phyloP scores from a whole-genome alignment of 768 basidiomycete species.

The Naganishia randhawae region DNA sequence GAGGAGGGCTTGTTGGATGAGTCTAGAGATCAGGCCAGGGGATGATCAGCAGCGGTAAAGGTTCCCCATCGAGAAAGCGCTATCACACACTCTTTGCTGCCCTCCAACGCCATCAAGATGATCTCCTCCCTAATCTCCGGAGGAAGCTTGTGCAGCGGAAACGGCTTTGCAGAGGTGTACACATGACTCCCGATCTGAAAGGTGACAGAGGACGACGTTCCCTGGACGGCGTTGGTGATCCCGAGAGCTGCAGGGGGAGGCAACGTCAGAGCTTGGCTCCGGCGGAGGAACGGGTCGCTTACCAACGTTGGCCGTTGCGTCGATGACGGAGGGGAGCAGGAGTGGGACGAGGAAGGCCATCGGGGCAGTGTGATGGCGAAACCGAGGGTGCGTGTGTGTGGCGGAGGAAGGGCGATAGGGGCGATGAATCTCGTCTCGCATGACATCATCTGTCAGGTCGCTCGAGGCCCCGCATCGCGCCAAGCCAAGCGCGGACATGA shows the following conservation, averaged over 20 bases:
- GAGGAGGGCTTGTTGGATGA: constrained; percentile 35
- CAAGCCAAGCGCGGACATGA: too few relatives aligned
- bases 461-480: too few relatives aligned
- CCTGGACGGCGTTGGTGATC: constrained; percentile 41
- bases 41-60: not conserved
- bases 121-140: constrained; percentile 40
- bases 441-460: too few relatives aligned
- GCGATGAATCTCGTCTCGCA: too few relatives aligned
- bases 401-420: too few relatives aligned
- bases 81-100: constrained; percentile 33
- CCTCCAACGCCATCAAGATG: constrained; percentile 37
- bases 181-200: constrained; percentile 40
- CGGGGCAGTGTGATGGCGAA: too few relatives aligned
- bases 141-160: constrained; percentile 37
- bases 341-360: constrained; percentile 39
- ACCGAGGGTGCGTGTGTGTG: too few relatives aligned
- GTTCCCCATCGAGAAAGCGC: too few relatives aligned
- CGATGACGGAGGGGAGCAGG: constrained; percentile 34
- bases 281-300: not conserved
- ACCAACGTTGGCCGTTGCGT: constrained; percentile 38
- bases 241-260: constrained; percentile 34
- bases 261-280: not conserved
- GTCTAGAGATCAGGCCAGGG: constrained; percentile 27
- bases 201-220: constrained; percentile 34
- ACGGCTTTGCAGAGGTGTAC: constrained; percentile 35